Evolutionary conservation across 2,329 filamentous ascomycete genomes (phyloP).

Genomic region (Xylariaceae sp.): DNA sequence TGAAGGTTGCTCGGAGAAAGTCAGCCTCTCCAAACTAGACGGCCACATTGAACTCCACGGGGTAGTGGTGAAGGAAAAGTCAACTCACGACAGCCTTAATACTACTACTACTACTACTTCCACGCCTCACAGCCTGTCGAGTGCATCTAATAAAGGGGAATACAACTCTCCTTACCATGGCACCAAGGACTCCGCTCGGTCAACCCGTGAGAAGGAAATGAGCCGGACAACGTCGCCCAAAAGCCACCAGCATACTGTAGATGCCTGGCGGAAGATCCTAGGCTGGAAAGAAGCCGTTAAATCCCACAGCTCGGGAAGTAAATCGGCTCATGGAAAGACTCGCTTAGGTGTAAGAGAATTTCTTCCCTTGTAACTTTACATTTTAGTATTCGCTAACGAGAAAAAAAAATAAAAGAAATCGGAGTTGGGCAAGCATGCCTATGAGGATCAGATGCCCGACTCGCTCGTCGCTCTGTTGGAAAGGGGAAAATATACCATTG

Average conservation of each 20-base stretch:
- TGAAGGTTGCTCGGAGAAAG: conserved; percentile 54
- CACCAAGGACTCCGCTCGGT: conserved; percentile 4
- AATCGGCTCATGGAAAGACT: not conserved
- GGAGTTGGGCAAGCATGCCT: conserved; percentile 65
- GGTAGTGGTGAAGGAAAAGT: conserved; percentile 43
- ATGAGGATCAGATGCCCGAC: conserved; percentile 68
- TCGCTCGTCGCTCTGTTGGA: conserved; percentile 61
- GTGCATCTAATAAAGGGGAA: not conserved
- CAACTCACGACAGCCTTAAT: conserved; percentile 5
- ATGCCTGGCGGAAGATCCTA: conserved; percentile 31
- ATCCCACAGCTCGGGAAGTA: not conserved
- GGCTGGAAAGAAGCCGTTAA: conserved; percentile 15
- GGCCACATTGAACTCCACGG: conserved; percentile 56
- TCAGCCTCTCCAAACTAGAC: conserved; percentile 47
- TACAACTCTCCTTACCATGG: conserved; percentile 20
- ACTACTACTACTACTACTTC: conserved; percentile 2
- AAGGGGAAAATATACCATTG: conserved; percentile 50
- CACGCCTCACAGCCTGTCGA: not conserved
- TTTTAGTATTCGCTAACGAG: not conserved
- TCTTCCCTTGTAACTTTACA: not conserved
- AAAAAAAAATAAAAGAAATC: conserved; percentile 37
- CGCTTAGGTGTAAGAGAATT: conserved; percentile 19
- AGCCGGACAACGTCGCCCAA: not conserved
- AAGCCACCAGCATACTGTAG: conserved; percentile 22
- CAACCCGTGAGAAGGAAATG: not conserved